phyloP scores from a whole-genome alignment of 2,329 filamentous ascomycete genomes.

The Phialophora tarda region DNA sequence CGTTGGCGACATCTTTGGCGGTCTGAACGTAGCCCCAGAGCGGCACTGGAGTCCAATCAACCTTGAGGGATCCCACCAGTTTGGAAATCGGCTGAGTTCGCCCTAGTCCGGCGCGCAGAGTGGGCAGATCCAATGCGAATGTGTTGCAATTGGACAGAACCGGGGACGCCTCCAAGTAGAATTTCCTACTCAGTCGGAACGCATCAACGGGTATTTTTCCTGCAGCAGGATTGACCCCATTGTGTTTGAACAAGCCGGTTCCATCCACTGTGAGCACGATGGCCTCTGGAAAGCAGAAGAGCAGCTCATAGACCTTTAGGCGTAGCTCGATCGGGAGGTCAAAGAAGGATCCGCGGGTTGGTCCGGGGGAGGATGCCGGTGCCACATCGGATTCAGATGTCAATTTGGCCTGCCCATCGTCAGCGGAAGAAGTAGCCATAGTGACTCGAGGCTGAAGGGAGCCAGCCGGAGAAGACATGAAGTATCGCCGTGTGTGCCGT shows the following conservation, averaged over 20 bases:
- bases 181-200: slow-evolving; percentile 5
- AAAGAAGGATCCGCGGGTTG: slow-evolving; percentile 1
- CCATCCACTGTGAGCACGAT: slow-evolving; percentile 7
- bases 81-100: neutral
- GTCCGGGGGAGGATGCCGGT: neutral
- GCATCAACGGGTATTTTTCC: slow-evolving; percentile 5
- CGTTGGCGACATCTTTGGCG: neutral
- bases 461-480: neutral
- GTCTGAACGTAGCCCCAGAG: slow-evolving; percentile 10
- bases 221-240: neutral
- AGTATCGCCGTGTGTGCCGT: neutral
- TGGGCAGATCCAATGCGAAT: slow-evolving; percentile 10
- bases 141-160: slow-evolving; percentile 19
- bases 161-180: slow-evolving; percentile 10
- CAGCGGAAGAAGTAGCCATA: neutral
- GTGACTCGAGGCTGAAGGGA: neutral
- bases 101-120: neutral
- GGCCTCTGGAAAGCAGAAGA: slow-evolving; percentile 1
- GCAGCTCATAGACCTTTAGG: slow-evolving; percentile 15
- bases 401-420: neutral
- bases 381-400: neutral
- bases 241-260: slow-evolving; percentile 7
- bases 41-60: slow-evolving; percentile 6
- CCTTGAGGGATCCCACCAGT: slow-evolving; percentile 6
- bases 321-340: slow-evolving; percentile 23